These are phyloP conservation scores for Microbotryum silenes-acaulis DNA, from an alignment of 1,284 basidiomycete species.

Conservation along the genomic window DNA sequence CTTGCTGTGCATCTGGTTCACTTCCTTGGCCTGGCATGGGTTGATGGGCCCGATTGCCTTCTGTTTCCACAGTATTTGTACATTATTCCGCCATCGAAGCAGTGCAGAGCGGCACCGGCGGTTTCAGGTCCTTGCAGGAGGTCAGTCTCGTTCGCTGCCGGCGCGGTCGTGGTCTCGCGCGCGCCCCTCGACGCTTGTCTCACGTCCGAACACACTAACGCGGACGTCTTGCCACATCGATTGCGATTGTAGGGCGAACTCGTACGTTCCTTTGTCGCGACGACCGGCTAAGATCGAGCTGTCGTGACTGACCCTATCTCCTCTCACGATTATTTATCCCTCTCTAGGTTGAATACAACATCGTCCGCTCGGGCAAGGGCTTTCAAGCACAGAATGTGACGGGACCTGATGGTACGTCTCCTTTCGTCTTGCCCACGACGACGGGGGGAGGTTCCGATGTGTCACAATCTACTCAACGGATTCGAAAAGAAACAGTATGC, in stretches of 20 bases:
- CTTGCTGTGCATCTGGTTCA: background rate
- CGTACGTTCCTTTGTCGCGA: no score
- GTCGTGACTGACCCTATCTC: no score
- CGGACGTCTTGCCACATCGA: no score
- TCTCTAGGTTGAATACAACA: background rate
- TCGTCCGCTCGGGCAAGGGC: background rate
- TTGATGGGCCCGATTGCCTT: background rate
- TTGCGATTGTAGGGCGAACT: no score
- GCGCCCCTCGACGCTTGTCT: no score
- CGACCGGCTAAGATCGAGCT: no score
- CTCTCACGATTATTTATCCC: no score
- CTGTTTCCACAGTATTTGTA: constrained; percentile 17
- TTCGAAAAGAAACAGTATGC: no score
- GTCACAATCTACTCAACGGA: background rate
- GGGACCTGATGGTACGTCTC: background rate
- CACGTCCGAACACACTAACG: no score
- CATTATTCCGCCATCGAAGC: constrained; percentile 23
- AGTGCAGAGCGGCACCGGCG: background rate
- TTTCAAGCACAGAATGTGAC: constrained; percentile 3
- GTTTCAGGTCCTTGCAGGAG: constrained; percentile 3
- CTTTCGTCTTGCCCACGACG: background rate
- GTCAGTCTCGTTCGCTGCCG: background rate
- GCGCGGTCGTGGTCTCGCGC: no score
- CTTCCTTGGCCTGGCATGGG: background rate
- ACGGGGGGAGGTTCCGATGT: background rate